phyloP scores from a whole-genome alignment of 2,329 filamentous ascomycete genomes.

The Fusarium sp. region DNA sequence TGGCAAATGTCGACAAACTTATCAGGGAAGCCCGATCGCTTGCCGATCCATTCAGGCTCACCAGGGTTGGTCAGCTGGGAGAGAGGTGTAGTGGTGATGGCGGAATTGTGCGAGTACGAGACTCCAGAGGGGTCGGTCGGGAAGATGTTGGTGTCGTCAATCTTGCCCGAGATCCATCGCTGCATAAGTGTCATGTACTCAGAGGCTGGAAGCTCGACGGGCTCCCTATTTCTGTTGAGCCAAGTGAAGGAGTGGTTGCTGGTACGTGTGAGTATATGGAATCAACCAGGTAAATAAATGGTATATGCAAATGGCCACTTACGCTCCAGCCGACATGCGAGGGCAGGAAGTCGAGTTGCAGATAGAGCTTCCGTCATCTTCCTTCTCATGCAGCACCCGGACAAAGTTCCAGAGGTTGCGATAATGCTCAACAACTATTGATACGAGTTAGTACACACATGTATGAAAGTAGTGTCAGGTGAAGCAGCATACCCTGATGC shows the following conservation, averaged over 20 bases:
- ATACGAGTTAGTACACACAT: not conserved
- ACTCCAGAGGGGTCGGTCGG: conserved; percentile 83
- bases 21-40: conserved; percentile 90
- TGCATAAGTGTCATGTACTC: conserved; percentile 97
- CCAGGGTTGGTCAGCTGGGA: conserved; percentile 70
- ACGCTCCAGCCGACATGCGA: conserved; percentile 95
- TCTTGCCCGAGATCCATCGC: conserved; percentile 96
- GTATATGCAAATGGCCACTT: conserved; percentile 60
- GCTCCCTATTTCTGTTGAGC: conserved; percentile 88
- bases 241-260: conserved; percentile 96
- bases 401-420: conserved; percentile 91
- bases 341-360: conserved; percentile 89
- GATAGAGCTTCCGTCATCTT: conserved; percentile 79
- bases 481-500: conserved; percentile 77
- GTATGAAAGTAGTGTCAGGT: not conserved
- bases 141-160: conserved; percentile 89
- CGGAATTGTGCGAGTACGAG: conserved; percentile 72
- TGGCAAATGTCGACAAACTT: conserved; percentile 92
- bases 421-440: conserved; percentile 88
- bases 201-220: conserved; percentile 89
- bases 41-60: conserved; percentile 84
- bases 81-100: conserved; percentile 67
- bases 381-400: conserved; percentile 86
- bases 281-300: no score
- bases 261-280: conserved; percentile 16